phyloP scores from a whole-genome alignment of 768 basidiomycete genomes.

The Strobilomyces dryophilus region DNA sequence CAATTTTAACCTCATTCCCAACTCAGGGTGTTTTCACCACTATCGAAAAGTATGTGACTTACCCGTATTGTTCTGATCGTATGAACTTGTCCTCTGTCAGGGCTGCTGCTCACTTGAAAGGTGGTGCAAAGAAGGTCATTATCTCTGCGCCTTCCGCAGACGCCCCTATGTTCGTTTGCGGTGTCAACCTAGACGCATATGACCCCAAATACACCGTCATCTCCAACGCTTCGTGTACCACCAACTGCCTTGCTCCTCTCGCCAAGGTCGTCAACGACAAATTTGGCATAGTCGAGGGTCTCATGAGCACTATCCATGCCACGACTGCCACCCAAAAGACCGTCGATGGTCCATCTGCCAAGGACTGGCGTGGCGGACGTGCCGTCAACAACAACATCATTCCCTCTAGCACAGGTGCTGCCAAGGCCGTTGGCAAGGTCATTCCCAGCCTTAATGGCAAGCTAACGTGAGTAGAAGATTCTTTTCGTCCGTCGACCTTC shows the following conservation, averaged over 20 bases:
- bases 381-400: slow-evolving; percentile 98
- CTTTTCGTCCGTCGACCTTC: background rate
- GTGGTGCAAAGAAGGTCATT: slow-evolving; percentile 99
- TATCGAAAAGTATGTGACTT: slow-evolving; percentile 63
- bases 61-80: background rate
- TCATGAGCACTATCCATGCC: slow-evolving; percentile 98
- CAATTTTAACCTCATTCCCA: slow-evolving; percentile 3
- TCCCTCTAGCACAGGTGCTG: slow-evolving; percentile 97
- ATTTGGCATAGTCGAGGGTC: slow-evolving; percentile 91
- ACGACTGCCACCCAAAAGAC: slow-evolving; percentile 96
- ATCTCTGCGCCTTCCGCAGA: slow-evolving; percentile 99
- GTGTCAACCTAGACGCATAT: slow-evolving; percentile 94
- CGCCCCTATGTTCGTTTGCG: slow-evolving; percentile 91
- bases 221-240: slow-evolving; percentile 99
- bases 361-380: slow-evolving; percentile 98
- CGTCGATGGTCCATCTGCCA: slow-evolving; percentile 90
- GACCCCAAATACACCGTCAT: slow-evolving; percentile 88
- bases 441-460: slow-evolving; percentile 96
- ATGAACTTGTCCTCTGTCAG: slow-evolving; percentile 32
- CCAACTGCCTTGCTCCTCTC: slow-evolving; percentile 99
- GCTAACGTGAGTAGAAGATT: slow-evolving; percentile 67
- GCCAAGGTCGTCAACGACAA: slow-evolving; percentile 98
- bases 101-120: slow-evolving; percentile 91
- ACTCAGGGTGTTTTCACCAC: slow-evolving; percentile 94
- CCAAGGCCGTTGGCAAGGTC: slow-evolving; percentile 98